Evolutionary conservation across 2,329 filamentous ascomycete genomes (phyloP).

Genomic region (Aspergillus eucalypticola): DNA sequence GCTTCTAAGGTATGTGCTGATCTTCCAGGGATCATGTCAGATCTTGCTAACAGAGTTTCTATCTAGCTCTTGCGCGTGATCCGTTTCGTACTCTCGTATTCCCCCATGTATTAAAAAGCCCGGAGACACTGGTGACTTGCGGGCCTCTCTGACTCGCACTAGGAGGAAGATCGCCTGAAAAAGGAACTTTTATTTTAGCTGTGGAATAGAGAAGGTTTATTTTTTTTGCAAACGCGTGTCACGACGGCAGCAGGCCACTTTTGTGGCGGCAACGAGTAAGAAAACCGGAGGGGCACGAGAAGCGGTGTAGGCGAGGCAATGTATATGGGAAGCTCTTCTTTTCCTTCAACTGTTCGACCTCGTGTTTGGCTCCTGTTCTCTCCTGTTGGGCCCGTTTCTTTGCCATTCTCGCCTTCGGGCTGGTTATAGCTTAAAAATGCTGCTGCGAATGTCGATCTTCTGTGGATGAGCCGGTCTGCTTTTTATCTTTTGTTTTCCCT

Average conservation of each 20-base stretch:
- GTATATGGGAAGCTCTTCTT: conserved; percentile 24
- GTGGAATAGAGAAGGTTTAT: conserved; percentile 42
- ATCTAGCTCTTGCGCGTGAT: conserved; percentile 29
- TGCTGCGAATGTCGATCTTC: conserved; percentile 15
- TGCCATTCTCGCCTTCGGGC: conserved; percentile 19
- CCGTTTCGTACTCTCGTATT: conserved; percentile 41
- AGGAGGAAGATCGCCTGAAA: conserved; percentile 43
- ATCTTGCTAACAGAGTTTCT: not conserved
- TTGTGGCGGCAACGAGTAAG: conserved; percentile 20
- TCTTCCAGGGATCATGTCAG: not conserved
- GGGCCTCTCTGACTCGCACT: conserved; percentile 42
- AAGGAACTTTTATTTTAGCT: conserved; percentile 42
- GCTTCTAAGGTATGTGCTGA: conserved; percentile 77
- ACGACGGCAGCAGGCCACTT: conserved; percentile 19
- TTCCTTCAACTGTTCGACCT: conserved; percentile 27
- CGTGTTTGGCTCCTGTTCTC: conserved; percentile 28
- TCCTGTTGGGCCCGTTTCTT: conserved; percentile 22
- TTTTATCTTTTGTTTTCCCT: no score
- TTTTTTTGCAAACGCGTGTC: conserved; percentile 26
- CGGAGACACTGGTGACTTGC: conserved; percentile 40
- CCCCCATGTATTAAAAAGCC: conserved; percentile 46
- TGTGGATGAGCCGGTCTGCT: conserved; percentile 6
- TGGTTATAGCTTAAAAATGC: conserved; percentile 11
- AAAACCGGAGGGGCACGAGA: conserved; percentile 16
- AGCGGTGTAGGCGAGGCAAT: conserved; percentile 21